Percentiles rank a stretch among this genome's conserved stretches.
phyloP scores from a whole-genome alignment of 78 protist species.

The Acrasis kona region DNA sequence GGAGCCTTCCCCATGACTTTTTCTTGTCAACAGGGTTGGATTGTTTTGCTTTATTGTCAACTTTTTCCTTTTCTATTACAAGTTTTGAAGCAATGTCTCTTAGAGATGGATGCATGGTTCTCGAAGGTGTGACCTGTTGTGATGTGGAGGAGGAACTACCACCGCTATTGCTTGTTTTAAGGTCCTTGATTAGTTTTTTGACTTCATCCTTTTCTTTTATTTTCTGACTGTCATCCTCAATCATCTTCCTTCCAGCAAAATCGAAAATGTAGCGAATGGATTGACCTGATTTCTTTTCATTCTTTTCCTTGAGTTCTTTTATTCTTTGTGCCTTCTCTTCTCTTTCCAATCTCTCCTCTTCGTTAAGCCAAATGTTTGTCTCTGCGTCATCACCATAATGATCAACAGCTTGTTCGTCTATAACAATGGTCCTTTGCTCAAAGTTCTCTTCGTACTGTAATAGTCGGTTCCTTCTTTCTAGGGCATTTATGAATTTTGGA shows the following conservation, averaged over 20 bases:
- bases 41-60: too few relatives aligned
- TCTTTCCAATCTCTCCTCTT: constrained; percentile 26
- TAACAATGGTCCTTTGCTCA: constrained; percentile 44
- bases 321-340: neutral
- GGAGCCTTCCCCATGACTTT: too few relatives aligned
- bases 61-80: too few relatives aligned
- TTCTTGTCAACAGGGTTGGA: too few relatives aligned
- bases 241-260: neutral
- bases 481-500: constrained; percentile 2
- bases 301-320: neutral
- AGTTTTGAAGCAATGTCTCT: too few relatives aligned
- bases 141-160: too few relatives aligned
- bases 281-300: neutral
- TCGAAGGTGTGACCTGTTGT: too few relatives aligned
- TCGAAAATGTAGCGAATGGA: too few relatives aligned
- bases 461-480: constrained; percentile 35
- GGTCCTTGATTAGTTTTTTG: too few relatives aligned
- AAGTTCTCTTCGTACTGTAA: constrained; percentile 42
- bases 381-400: constrained; percentile 20
- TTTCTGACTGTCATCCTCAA: neutral
- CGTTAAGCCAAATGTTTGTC: constrained; percentile 35
- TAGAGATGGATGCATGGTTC: too few relatives aligned
- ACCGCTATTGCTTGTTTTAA: too few relatives aligned
- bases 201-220: too few relatives aligned
- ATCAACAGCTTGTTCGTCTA: constrained; percentile 68